Evolutionary conservation across 129 eudicot species (phyloP).

Genomic region (Artemisia tridentata): DNA sequence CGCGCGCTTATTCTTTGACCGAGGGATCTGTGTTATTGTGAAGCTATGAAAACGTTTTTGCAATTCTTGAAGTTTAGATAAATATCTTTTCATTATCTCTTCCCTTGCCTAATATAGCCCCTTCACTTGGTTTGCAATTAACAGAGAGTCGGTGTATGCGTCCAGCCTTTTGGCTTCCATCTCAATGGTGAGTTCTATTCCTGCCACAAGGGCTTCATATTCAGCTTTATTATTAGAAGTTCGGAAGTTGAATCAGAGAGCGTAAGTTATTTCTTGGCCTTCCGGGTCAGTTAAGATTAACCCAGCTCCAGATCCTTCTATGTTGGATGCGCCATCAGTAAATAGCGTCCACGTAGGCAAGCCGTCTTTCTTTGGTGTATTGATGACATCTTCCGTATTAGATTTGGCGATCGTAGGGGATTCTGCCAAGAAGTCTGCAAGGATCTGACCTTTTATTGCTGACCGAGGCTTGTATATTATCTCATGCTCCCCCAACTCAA

Average conservation of each 20-base stretch:
- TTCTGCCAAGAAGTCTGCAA: not conserved
- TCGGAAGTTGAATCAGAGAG: not conserved
- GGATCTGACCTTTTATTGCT: not conserved
- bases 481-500: not conserved
- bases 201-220: not conserved
- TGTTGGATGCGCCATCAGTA: not conserved
- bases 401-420: not conserved
- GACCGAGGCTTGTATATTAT: not conserved
- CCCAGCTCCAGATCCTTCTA: not conserved
- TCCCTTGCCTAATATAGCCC: not conserved
- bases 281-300: not conserved
- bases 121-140: not conserved
- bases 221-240: not conserved
- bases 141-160: not conserved
- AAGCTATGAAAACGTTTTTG: not conserved
- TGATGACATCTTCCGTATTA: not conserved
- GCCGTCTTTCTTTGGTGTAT: too few species aligned
- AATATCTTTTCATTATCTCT: not conserved
- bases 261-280: not conserved
- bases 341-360: not conserved
- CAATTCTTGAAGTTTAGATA: not conserved
- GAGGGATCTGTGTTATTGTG: not conserved
- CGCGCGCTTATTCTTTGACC: not conserved
- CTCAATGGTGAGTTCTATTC: not conserved
- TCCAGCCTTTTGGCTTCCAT: not conserved